These are phyloP conservation scores for Hypoxylon subgilvum DNA, from an alignment of 495 filamentous ascomycete species.

Conservation along the genomic window DNA sequence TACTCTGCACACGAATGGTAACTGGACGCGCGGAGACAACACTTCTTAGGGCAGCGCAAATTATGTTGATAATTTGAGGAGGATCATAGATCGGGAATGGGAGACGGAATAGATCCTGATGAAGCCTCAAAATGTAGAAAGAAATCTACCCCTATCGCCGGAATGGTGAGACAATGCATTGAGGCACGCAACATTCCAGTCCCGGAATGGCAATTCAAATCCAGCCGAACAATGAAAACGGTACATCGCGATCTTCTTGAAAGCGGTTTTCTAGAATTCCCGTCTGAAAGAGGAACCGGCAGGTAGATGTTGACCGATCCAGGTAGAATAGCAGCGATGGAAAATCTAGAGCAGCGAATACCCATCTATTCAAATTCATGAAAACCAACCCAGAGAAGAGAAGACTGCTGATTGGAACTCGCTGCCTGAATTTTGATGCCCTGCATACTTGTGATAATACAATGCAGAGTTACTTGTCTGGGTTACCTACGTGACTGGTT, in stretches of 20 bases:
- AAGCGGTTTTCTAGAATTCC: not conserved
- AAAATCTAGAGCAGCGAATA: not conserved
- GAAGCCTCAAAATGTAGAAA: conserved; percentile 33
- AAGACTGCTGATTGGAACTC: too few relatives aligned
- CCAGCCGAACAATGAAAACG: conserved; percentile 31
- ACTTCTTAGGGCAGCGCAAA: not conserved
- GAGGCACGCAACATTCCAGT: conserved; percentile 27
- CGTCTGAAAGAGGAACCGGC: not conserved
- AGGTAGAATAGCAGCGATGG: not conserved
- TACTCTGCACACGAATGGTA: conserved; percentile 2
- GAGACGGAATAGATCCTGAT: conserved; percentile 14
- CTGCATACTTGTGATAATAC: too few relatives aligned
- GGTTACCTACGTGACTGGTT: too few relatives aligned
- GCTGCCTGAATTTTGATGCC: too few relatives aligned
- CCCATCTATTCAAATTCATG: not conserved
- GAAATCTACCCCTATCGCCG: conserved; percentile 9
- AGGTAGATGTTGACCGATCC: not conserved
- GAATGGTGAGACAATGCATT: conserved; percentile 30
- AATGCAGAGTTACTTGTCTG: too few relatives aligned
- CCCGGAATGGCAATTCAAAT: not conserved
- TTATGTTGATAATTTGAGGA: conserved; percentile 8
- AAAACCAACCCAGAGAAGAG: too few relatives aligned
- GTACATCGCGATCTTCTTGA: not conserved
- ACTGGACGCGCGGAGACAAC: not conserved
- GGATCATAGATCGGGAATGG: not conserved